A percentile compares a stretch with the other conserved stretches of the same genome.
phyloP scores from a whole-genome alignment of 106 monocot genomes.

The Dendrobium officinale region DNA sequence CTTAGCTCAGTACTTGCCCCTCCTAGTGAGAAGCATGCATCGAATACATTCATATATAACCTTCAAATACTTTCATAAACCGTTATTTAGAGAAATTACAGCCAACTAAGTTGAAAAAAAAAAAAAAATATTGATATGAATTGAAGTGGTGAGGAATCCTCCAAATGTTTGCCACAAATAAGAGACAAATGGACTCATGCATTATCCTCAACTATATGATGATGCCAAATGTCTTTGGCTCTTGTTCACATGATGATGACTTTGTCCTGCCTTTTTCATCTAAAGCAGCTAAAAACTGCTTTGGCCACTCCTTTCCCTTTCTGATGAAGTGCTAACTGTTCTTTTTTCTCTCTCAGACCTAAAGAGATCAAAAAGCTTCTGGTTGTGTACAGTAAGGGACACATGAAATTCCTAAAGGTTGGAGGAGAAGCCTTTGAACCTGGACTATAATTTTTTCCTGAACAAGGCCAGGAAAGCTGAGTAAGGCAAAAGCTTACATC shows the following conservation, averaged over 20 bases:
- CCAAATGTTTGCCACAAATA: neutral
- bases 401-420: neutral
- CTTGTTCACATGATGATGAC: neutral
- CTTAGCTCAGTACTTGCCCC: no score
- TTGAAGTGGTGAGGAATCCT: neutral
- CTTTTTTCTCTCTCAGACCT: neutral
- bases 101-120: no score
- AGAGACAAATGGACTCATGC: neutral
- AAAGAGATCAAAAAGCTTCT: neutral
- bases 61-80: no score
- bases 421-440: neutral
- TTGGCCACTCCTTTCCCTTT: neutral
- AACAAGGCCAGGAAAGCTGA: neutral
- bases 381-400: neutral
- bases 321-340: neutral
- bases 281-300: neutral
- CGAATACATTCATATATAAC: no score
- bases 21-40: no score
- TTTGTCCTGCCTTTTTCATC: neutral
- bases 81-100: no score
- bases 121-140: neutral
- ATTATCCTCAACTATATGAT: neutral
- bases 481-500: neutral
- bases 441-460: neutral
- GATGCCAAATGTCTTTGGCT: neutral